These are phyloP conservation scores for Neonectria faginata DNA, from an alignment of 2,329 filamentous ascomycete genomes.

Conservation along the genomic window DNA sequence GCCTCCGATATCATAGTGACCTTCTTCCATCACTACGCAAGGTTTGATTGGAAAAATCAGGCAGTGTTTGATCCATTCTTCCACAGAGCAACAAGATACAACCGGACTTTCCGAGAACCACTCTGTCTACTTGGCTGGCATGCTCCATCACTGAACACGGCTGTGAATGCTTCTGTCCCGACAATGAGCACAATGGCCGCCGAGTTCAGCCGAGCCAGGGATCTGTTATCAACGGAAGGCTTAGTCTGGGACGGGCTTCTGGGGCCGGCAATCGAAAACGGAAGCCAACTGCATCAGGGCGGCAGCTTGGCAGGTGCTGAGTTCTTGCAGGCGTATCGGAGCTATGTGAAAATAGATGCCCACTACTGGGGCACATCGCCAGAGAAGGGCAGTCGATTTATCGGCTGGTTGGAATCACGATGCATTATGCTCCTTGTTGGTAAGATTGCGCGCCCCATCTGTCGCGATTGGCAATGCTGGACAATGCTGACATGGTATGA, in stretches of 20 bases:
- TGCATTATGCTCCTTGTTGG: conserved; percentile 69
- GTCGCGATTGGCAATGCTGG: too few species aligned
- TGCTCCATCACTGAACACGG: conserved; percentile 70
- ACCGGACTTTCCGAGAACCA: conserved; percentile 67
- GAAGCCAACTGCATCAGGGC: background rate
- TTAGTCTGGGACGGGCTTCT: conserved; percentile 60
- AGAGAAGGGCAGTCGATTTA: conserved; percentile 64
- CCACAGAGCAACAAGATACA: conserved; percentile 63
- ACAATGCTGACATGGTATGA: conserved; percentile 22
- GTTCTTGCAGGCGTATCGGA: conserved; percentile 65
- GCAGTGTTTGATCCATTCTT: conserved; percentile 72
- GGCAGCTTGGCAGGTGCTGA: conserved; percentile 49
- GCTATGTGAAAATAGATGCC: conserved; percentile 70
- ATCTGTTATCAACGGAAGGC: conserved; percentile 51
- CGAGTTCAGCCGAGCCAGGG: conserved; percentile 63
- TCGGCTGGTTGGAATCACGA: conserved; percentile 74
- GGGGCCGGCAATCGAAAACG: conserved; percentile 13
- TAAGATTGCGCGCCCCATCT: conserved; percentile 44
- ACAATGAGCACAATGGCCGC: conserved; percentile 63
- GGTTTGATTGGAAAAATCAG: conserved; percentile 68
- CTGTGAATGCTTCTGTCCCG: conserved; percentile 63
- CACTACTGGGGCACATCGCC: conserved; percentile 74
- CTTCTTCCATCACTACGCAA: conserved; percentile 73
- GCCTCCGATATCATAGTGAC: conserved; percentile 65
- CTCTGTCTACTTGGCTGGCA: conserved; percentile 74